phyloP scores from a whole-genome alignment of 1,284 basidiomycete species.

The Cutaneotrichosporon mucoides region DNA sequence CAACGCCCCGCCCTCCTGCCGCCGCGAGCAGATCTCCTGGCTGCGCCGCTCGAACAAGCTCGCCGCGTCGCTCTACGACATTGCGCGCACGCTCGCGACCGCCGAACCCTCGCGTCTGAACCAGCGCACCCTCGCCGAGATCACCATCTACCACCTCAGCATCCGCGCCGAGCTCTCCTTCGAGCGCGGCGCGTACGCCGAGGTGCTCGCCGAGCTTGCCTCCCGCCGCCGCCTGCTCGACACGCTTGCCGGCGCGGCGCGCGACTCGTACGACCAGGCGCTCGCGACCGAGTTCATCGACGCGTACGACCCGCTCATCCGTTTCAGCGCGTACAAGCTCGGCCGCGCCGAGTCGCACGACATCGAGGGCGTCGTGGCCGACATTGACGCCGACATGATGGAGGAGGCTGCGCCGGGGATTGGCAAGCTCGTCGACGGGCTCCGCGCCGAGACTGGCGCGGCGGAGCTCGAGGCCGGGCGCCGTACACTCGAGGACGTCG shows the following conservation, averaged over 20 bases:
- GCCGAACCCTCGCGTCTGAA: constrained; percentile 16
- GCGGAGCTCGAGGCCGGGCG: constrained; percentile 53
- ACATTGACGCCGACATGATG: constrained; percentile 61
- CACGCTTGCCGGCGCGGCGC: constrained; percentile 58
- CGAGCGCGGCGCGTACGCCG: constrained; percentile 64
- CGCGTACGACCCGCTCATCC: constrained; percentile 82
- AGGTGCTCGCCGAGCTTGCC: constrained; percentile 70
- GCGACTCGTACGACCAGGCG: constrained; percentile 76
- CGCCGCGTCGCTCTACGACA: constrained; percentile 71
- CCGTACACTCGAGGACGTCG: constrained; percentile 59
- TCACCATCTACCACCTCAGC: constrained; percentile 49
- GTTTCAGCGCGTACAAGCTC: constrained; percentile 87
- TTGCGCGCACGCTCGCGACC: constrained; percentile 60
- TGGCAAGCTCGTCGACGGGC: constrained; percentile 25
- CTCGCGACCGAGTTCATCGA: constrained; percentile 80
- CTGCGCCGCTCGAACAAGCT: constrained; percentile 81
- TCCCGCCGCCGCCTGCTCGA: constrained; percentile 68
- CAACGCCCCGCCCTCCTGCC: constrained; percentile 17
- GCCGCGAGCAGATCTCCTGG: constrained; percentile 52
- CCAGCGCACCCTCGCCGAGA: constrained; percentile 42
- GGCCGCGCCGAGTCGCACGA: constrained; percentile 66
- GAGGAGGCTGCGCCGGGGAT: constrained; percentile 50
- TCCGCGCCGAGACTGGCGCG: constrained; percentile 47
- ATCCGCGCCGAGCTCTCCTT: constrained; percentile 50
- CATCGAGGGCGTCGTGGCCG: constrained; percentile 71